Evolutionary conservation across 805 yeast species (phyloP).

Genomic region (Saccharomyces kudriavzevii): DNA sequence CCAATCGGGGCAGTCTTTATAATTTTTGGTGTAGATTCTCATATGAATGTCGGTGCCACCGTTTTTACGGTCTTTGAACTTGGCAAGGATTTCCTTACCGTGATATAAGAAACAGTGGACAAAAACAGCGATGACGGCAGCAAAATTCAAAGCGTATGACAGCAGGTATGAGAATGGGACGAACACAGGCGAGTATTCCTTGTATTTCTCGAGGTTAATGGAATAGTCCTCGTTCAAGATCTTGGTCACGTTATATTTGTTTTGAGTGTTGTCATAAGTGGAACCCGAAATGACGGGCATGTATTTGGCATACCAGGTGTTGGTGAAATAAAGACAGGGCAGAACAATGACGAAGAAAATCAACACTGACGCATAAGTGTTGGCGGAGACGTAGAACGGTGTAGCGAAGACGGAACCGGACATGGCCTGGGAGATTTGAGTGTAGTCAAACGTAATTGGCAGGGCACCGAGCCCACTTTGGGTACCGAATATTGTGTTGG

Average conservation of each 20-base stretch:
- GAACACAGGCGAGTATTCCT: slow-evolving; percentile 49
- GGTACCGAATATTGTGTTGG: slow-evolving; percentile 58
- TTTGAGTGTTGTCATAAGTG: slow-evolving; percentile 42
- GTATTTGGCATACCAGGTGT: slow-evolving; percentile 51
- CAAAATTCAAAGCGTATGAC: slow-evolving; percentile 51
- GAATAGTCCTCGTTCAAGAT: slow-evolving; percentile 38
- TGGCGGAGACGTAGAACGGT: slow-evolving; percentile 36
- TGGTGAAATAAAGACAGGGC: slow-evolving; percentile 44
- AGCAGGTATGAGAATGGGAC: slow-evolving; percentile 51
- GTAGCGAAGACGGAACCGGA: slow-evolving; percentile 54
- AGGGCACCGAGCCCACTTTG: slow-evolving; percentile 45
- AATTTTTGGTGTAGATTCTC: slow-evolving; percentile 42
- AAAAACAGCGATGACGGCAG: slow-evolving; percentile 54
- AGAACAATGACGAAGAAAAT: slow-evolving; percentile 43
- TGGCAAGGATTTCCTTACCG: slow-evolving; percentile 44
- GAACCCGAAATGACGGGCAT: slow-evolving; percentile 49
- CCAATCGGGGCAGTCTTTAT: slow-evolving; percentile 69
- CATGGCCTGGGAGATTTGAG: slow-evolving; percentile 42
- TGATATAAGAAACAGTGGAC: slow-evolving; percentile 52
- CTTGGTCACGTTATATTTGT: slow-evolving; percentile 38
- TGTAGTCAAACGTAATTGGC: slow-evolving; percentile 53
- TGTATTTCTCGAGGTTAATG: slow-evolving; percentile 39
- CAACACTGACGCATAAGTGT: slow-evolving; percentile 40
- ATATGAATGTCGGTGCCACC: slow-evolving; percentile 41
- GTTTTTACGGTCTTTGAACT: slow-evolving; percentile 32